phyloP scores from a whole-genome alignment of 192 early-diverging fungal species.

The Linderina pennispora region DNA sequence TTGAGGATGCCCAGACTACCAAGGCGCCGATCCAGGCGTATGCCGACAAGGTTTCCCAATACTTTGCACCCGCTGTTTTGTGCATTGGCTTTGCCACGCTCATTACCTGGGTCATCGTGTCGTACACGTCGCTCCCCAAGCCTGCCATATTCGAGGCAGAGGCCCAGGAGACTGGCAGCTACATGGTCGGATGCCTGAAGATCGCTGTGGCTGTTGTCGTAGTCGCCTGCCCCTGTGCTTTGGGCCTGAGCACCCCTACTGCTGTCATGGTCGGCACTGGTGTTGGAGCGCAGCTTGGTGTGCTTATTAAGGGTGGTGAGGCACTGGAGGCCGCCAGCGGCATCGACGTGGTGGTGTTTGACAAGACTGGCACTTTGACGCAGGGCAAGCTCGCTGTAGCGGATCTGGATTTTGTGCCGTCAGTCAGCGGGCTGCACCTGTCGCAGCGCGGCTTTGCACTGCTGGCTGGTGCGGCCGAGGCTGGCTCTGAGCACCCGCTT shows the following conservation, averaged over 20 bases:
- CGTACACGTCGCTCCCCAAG: constrained; percentile 40
- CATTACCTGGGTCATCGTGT: constrained; percentile 65
- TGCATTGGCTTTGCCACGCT: constrained; percentile 66
- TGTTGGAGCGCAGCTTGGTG: constrained; percentile 89
- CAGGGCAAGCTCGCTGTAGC: constrained; percentile 63
- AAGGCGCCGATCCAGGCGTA: constrained; percentile 95
- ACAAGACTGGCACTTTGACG: constrained; percentile 98
- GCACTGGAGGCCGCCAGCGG: constrained; percentile 75
- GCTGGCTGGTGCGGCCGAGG: constrained; percentile 75
- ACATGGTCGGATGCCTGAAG: constrained; percentile 76
- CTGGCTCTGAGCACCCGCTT: constrained; percentile 83
- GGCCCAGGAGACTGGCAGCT: constrained; percentile 50
- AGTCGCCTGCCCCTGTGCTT: constrained; percentile 94
- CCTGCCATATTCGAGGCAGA: constrained; percentile 44
- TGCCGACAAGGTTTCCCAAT: constrained; percentile 81
- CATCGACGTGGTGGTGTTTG: constrained; percentile 87
- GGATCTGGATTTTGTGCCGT: constrained; percentile 27
- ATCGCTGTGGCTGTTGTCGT: constrained; percentile 93
- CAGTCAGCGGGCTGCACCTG: constrained; percentile 15
- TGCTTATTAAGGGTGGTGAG: constrained; percentile 93
- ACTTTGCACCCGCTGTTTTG: constrained; percentile 89
- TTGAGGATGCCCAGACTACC: constrained; percentile 87
- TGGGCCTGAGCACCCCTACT: constrained; percentile 94
- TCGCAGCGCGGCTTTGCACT: constrained; percentile 50
- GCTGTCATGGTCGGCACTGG: constrained; percentile 99